Percentiles rank a stretch among this genome's conserved stretches.
Conservation (phyloP, 2,329 filamentous ascomycete genomes). For the Diplocarpon rosae region DNA sequence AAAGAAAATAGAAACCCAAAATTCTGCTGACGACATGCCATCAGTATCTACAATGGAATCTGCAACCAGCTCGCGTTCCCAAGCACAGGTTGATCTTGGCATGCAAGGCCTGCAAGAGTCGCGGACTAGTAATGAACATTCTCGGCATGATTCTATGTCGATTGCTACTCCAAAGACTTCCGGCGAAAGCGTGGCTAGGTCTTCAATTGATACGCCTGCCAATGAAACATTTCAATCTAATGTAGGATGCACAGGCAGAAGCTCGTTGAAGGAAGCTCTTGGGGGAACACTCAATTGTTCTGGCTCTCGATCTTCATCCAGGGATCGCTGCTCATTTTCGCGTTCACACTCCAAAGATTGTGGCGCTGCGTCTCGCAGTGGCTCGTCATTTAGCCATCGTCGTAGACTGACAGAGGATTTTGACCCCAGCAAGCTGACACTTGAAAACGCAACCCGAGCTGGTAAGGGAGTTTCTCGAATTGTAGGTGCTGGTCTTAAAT, state of each 20-base stretch:
- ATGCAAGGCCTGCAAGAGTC: neutral
- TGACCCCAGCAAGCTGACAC: slow-evolving; percentile 28
- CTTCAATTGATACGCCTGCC: slow-evolving; percentile 10
- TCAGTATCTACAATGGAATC: slow-evolving; percentile 8
- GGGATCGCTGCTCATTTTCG: slow-evolving; percentile 11
- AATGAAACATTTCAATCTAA: slow-evolving; percentile 16
- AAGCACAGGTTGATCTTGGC: slow-evolving; percentile 12
- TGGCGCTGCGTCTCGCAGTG: slow-evolving; percentile 10
- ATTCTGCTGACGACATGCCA: slow-evolving; percentile 9
- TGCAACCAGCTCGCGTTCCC: slow-evolving; percentile 1
- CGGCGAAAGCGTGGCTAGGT: slow-evolving; percentile 17
- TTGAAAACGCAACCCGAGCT: slow-evolving; percentile 53
- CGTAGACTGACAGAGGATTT: slow-evolving; percentile 18
- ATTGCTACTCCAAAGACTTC: slow-evolving; percentile 18
- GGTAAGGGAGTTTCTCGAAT: slow-evolving; percentile 61
- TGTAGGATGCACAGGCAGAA: slow-evolving; percentile 12
- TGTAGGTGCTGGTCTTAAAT: slow-evolving; percentile 59
- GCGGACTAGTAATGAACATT: neutral
- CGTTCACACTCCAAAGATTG: slow-evolving; percentile 15
- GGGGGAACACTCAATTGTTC: slow-evolving; percentile 22
- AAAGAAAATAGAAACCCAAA: neutral
- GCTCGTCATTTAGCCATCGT: slow-evolving; percentile 17
- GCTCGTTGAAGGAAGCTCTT: slow-evolving; percentile 25
- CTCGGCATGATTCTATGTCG: slow-evolving; percentile 5
- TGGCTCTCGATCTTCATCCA: slow-evolving; percentile 12